Evolutionary conservation across 306 rosid genomes (phyloP), one percentile per base, ranked within the genome.

Genomic region (Pyrus communis): DNA sequence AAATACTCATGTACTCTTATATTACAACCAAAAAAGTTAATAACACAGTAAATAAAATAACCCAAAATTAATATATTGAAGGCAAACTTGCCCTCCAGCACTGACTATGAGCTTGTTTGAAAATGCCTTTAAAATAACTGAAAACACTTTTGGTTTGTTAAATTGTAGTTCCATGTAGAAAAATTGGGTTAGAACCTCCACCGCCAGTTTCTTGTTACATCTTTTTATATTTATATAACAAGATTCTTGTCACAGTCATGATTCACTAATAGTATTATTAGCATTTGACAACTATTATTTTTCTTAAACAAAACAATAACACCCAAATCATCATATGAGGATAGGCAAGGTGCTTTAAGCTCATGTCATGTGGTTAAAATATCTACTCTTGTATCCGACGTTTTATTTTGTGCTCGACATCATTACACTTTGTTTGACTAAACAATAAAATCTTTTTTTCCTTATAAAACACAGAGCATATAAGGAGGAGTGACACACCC

Each of bases 111-210:
- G 2, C 7, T 38, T 38, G 9, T 5, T 38, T 38, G 42, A 38
- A 38, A 1, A 1, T 38, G 2, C 0, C 8, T 38, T 38, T 38
- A 38, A 38, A 33, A 38, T 7, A 0, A 38, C 0, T 38, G 9
- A 38, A 38, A 38, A 0, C 0, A 0, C 0, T 38, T 38, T 38
- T 7, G 2, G 0, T 38, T 38, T 38, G 10, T 38, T 38, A 38
- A 7, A 0, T 7, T 38, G 55, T 5, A 49, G 55, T 49, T 60
- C 8, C 12, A 42, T 40, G 7, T 25, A 25, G 65, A 12, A 23
- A 59, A 60, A 12, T 1, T 25, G 65, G 4, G 11, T 18, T 62
- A 27, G 17, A 62, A 62, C 40, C 15, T 28, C 67, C 40, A 62
- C 67, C 22, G 40, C 67, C 38, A 62, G 40, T 28, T 62, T 27